These are phyloP conservation scores for Acanthamoeba castellanii DNA, from an alignment of 208 protist species.

Conservation along the genomic window DNA sequence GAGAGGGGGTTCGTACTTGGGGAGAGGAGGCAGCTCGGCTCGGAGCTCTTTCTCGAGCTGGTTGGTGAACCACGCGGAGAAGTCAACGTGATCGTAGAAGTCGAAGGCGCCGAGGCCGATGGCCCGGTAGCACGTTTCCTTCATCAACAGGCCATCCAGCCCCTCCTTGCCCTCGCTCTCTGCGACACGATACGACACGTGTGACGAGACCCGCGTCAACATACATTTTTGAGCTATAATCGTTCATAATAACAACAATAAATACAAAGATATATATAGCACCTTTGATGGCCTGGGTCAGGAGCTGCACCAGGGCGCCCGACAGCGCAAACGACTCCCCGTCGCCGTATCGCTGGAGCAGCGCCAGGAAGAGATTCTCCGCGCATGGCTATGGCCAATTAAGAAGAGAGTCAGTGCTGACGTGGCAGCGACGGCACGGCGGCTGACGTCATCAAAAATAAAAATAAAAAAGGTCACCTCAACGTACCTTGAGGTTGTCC, in stretches of 20 bases:
- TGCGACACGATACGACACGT: background rate
- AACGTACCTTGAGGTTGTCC: conserved; percentile 73
- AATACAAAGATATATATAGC: background rate
- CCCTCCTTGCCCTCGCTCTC: conserved; percentile 60
- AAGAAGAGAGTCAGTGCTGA: background rate
- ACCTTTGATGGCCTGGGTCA: conserved; percentile 70
- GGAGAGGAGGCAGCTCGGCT: conserved; percentile 15
- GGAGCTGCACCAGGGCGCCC: conserved; percentile 15
- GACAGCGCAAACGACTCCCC: conserved; percentile 4
- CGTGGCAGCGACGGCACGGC: background rate
- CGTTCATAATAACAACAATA: background rate
- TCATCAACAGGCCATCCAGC: conserved; percentile 48
- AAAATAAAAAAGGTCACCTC: conserved; percentile 14
- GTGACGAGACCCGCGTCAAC: background rate
- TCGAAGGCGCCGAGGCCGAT: conserved; percentile 63
- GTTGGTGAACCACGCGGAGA: conserved; percentile 62
- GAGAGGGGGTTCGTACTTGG: background rate
- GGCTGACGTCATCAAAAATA: background rate
- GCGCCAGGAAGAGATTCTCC: conserved; percentile 53
- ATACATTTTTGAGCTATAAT: background rate
- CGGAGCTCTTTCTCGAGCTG: conserved; percentile 61
- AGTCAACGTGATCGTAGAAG: conserved; percentile 69
- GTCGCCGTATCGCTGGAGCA: conserved; percentile 45
- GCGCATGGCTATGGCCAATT: conserved; percentile 40
- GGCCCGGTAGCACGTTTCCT: conserved; percentile 65